Evolutionary conservation across 129 eudicot genomes (phyloP).

Genomic region (Rutidosis leptorrhynchoides): DNA sequence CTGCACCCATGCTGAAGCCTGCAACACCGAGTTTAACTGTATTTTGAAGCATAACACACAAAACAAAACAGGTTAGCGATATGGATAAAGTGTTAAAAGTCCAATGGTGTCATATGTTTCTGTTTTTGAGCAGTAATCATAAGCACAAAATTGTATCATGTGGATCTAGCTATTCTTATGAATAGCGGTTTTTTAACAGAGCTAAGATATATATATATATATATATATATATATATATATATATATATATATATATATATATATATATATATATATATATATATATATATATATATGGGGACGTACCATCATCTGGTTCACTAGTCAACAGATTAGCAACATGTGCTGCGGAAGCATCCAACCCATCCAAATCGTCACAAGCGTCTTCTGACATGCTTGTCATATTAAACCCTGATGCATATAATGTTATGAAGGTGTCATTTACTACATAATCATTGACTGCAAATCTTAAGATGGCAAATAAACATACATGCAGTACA

Average conservation of each 20-base stretch:
- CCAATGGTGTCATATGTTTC: conserved; percentile 5
- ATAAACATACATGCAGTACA: conserved; percentile 65
- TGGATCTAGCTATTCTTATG: background rate
- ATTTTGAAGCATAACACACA: background rate
- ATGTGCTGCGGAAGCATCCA: conserved; percentile 55
- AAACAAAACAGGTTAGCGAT: background rate
- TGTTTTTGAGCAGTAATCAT: background rate
- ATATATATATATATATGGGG: too few relatives aligned
- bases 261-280: too few relatives aligned
- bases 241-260: too few relatives aligned
- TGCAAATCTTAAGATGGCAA: background rate
- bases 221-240: too few relatives aligned
- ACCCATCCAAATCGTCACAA: conserved; percentile 44
- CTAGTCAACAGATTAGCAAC: conserved; percentile 46
- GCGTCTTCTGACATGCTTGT: conserved; percentile 46
- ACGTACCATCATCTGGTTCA: conserved; percentile 50
- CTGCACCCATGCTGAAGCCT: conserved; percentile 61
- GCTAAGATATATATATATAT: too few relatives aligned
- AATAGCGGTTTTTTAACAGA: background rate
- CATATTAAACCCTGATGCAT: conserved; percentile 46
- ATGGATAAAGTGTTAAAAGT: background rate
- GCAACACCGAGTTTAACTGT: conserved; percentile 65
- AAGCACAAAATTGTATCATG: too few relatives aligned
- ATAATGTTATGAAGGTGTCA: background rate
- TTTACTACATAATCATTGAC: background rate